phyloP scores from a whole-genome alignment of 2,329 filamentous ascomycete genomes.

The Pyricularia pennisetigena region DNA sequence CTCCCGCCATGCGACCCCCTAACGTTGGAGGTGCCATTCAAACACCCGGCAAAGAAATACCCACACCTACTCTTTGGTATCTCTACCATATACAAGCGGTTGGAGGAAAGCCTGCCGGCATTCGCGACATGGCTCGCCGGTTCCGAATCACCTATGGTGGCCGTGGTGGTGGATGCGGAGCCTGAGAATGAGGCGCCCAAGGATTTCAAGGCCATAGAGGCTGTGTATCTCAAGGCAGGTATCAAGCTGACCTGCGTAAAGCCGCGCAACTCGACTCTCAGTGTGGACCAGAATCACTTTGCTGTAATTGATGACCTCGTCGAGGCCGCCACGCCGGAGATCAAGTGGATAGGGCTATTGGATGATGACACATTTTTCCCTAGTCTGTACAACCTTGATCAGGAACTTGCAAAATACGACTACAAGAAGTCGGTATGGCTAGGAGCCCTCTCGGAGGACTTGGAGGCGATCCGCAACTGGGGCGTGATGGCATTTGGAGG shows the following conservation, averaged over 20 bases:
- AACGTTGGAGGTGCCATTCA: constrained; percentile 32
- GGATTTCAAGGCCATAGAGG: constrained; percentile 18
- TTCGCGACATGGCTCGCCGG: constrained; percentile 47
- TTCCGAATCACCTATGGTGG: constrained; percentile 40
- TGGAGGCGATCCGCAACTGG: constrained; percentile 37
- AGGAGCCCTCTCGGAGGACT: constrained; percentile 48
- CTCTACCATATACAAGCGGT: constrained; percentile 39
- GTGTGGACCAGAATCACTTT: constrained; percentile 46
- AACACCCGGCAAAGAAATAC: constrained; percentile 31
- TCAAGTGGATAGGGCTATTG: constrained; percentile 45
- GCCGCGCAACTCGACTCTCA: constrained; percentile 22
- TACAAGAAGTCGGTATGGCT: constrained; percentile 39
- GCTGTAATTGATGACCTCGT: constrained; percentile 41
- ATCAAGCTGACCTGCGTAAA: constrained; percentile 16
- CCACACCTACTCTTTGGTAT: constrained; percentile 47
- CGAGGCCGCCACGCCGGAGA: constrained; percentile 28
- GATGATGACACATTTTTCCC: constrained; percentile 58
- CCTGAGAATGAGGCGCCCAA: constrained; percentile 1
- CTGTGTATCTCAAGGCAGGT: constrained; percentile 18
- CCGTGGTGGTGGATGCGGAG: constrained; percentile 33
- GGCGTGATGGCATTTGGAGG: constrained; percentile 53
- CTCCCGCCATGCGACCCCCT: constrained; percentile 30
- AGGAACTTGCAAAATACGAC: constrained; percentile 37
- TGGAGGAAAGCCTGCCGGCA: constrained; percentile 37
- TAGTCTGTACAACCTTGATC: constrained; percentile 37